Evolutionary conservation across 495 filamentous ascomycete species (phyloP).

Genomic region (Filosporella fistucella): DNA sequence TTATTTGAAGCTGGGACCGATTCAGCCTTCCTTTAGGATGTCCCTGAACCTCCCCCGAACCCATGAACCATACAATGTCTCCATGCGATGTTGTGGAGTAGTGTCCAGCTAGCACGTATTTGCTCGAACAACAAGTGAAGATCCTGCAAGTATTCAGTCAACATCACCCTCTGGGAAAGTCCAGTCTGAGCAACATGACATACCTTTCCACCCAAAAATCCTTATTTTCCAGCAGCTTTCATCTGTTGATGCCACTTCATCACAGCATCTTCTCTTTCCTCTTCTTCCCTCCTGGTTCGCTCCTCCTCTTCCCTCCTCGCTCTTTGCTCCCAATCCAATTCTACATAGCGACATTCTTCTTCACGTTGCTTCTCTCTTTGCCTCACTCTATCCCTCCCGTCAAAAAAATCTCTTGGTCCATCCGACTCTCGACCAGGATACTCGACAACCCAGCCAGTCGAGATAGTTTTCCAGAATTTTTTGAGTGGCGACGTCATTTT

Average conservation of each 20-base stretch:
- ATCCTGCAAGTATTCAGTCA: too few species aligned
- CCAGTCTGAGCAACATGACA: too few species aligned
- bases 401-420: conserved; percentile 4
- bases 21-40: too few species aligned
- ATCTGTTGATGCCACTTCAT: neutral
- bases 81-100: too few species aligned
- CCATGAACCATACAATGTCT: too few species aligned
- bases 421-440: neutral
- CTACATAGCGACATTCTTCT: too few species aligned
- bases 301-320: neutral
- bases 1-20: too few species aligned
- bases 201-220: neutral
- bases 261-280: neutral
- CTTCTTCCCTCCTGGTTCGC: neutral
- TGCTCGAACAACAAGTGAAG: too few species aligned
- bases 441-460: conserved; percentile 3
- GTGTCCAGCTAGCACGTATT: too few species aligned
- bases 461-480: neutral
- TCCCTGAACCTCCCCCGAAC: too few species aligned
- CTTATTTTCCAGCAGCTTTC: neutral
- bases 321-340: too few species aligned
- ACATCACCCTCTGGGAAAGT: too few species aligned
- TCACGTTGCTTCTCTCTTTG: neutral
- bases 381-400: neutral
- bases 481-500: neutral